These are phyloP conservation scores for Alnus rubra DNA, from an alignment of 306 rosid species.

Conservation along the genomic window DNA sequence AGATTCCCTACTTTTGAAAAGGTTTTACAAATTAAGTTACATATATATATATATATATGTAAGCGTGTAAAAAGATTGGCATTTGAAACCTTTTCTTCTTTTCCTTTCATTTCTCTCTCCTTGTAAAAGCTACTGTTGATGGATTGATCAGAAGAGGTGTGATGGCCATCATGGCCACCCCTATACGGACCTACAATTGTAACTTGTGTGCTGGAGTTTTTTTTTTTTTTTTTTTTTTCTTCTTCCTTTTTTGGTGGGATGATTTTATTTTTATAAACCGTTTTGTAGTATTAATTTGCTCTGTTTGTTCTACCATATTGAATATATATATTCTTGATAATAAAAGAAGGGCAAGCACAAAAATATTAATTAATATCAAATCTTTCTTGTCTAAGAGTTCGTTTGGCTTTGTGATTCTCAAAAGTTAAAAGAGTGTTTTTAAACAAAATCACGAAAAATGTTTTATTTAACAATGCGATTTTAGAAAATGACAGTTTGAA, in stretches of 20 bases:
- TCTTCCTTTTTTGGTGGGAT: constrained; percentile 26
- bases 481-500: no score
- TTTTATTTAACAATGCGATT: no score
- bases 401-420: no score
- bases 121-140: constrained; percentile 48
- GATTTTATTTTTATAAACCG: neutral
- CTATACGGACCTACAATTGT: constrained; percentile 59
- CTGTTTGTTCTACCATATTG: neutral
- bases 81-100: constrained; percentile 31
- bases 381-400: neutral
- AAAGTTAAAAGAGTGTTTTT: no score
- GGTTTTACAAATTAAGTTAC: constrained; percentile 38
- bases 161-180: constrained; percentile 79
- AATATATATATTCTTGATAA: neutral
- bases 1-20: constrained; percentile 23
- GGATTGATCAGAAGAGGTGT: constrained; percentile 56
- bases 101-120: constrained; percentile 17
- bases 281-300: neutral
- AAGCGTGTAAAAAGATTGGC: constrained; percentile 83
- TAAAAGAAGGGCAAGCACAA: no score
- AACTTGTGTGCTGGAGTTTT: constrained; percentile 45
- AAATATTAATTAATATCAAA: no score
- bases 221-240: constrained; percentile 34
- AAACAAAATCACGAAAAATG: no score
- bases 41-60: constrained; percentile 14